Evolutionary conservation across 2,329 filamentous ascomycete species (phyloP).

Genomic region (Xylaria sp.): DNA sequence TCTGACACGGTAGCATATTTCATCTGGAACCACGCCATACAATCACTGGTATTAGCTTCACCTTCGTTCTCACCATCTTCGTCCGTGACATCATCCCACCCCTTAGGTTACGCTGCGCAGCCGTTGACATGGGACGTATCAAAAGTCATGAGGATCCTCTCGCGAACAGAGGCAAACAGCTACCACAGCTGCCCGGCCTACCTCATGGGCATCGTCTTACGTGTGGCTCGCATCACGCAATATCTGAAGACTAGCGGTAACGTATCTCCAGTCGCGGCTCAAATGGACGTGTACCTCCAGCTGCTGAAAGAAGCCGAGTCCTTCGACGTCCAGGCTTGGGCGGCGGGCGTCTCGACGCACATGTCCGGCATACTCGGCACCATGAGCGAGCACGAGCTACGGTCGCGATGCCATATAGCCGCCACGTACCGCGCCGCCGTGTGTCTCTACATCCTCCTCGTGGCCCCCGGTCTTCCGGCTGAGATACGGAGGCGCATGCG

Average conservation of each 20-base stretch:
- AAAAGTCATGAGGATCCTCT: slow-evolving; percentile 34
- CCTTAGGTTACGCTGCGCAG: slow-evolving; percentile 39
- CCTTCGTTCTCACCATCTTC: neutral
- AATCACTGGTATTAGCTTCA: slow-evolving; percentile 47
- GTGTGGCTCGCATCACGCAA: slow-evolving; percentile 51
- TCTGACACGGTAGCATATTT: slow-evolving; percentile 50
- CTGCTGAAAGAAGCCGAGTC: slow-evolving; percentile 50
- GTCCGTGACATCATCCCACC: neutral
- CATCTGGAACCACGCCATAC: slow-evolving; percentile 41
- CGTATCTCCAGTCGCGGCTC: slow-evolving; percentile 40
- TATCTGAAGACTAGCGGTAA: slow-evolving; percentile 38
- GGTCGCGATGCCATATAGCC: slow-evolving; percentile 49
- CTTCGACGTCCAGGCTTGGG: slow-evolving; percentile 53
- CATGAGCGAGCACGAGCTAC: slow-evolving; percentile 47
- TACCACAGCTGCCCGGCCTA: slow-evolving; percentile 42
- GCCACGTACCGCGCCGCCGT: slow-evolving; percentile 54
- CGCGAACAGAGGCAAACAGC: slow-evolving; percentile 40
- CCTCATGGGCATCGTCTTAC: slow-evolving; percentile 53
- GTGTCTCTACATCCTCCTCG: slow-evolving; percentile 54
- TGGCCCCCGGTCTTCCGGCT: slow-evolving; percentile 34
- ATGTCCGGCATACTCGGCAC: slow-evolving; percentile 36
- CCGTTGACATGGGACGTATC: slow-evolving; percentile 38
- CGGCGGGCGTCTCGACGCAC: slow-evolving; percentile 45
- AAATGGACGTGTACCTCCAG: slow-evolving; percentile 45
- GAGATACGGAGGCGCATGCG: slow-evolving; percentile 23